phyloP scores from a whole-genome alignment of 23 red algal species.

The Gracilaria vermiculophylla region DNA sequence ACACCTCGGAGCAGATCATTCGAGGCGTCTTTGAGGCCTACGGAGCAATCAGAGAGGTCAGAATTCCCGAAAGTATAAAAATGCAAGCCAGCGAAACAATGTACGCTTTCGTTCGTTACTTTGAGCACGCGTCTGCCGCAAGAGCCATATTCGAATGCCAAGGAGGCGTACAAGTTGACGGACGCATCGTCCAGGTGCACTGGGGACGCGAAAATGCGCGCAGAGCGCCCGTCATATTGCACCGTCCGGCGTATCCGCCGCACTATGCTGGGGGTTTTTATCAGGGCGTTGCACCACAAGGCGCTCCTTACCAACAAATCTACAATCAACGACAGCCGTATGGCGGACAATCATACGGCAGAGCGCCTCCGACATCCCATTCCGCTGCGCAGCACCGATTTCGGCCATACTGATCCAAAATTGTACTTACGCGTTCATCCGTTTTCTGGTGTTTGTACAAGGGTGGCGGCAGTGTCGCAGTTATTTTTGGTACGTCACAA shows the following conservation, averaged over 20 bases:
- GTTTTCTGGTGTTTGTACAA: neutral
- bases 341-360: conserved; percentile 4
- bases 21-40: conserved; percentile 48
- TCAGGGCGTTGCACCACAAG: neutral
- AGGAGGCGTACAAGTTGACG: conserved; percentile 41
- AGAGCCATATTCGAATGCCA: conserved; percentile 80
- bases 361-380: conserved; percentile 4
- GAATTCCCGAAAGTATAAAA: conserved; percentile 79
- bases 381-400: conserved; percentile 42
- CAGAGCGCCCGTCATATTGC: neutral
- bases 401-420: conserved; percentile 44
- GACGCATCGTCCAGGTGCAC: conserved; percentile 40
- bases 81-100: conserved; percentile 60
- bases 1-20: conserved; percentile 39
- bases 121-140: conserved; percentile 77
- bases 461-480: neutral
- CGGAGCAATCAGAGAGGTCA: conserved; percentile 72
- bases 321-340: conserved; percentile 18
- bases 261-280: conserved; percentile 2
- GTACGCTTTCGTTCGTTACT: conserved; percentile 89
- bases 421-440: neutral
- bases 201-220: conserved; percentile 79
- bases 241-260: neutral
- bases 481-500: neutral
- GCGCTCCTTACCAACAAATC: neutral